A percentile compares a stretch with the other conserved stretches of the same genome.
Conservation (phyloP, 2,329 filamentous ascomycete species). For the Sporothrix brunneoviolacea region DNA sequence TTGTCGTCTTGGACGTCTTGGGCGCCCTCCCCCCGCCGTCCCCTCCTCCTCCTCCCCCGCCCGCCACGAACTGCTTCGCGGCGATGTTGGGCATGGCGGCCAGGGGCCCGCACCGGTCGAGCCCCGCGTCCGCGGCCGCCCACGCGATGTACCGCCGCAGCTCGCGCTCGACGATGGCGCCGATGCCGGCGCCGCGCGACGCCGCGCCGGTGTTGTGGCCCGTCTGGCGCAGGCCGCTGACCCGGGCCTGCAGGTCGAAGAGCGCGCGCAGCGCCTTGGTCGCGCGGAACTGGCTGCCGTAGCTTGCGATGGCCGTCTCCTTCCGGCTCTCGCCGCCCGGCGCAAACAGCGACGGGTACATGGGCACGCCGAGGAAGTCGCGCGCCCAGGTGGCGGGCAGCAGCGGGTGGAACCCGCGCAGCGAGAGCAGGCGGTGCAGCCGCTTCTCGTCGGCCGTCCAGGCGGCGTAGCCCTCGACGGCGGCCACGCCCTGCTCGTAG, state of each 20-base stretch:
- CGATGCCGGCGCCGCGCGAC: too few relatives aligned
- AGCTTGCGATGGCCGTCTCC: slow-evolving; percentile 20
- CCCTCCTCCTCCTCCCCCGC: not conserved
- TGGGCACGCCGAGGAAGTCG: slow-evolving; percentile 28
- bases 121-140: slow-evolving; percentile 26
- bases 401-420: slow-evolving; percentile 30
- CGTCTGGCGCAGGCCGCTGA: slow-evolving; percentile 27
- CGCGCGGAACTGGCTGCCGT: slow-evolving; percentile 25
- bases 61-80: slow-evolving; percentile 17
- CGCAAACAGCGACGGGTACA: slow-evolving; percentile 28
- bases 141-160: slow-evolving; percentile 28
- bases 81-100: slow-evolving; percentile 32
- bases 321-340: slow-evolving; percentile 16
- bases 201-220: slow-evolving; percentile 21
- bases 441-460: slow-evolving; percentile 28
- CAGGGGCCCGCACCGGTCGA: slow-evolving; percentile 19
- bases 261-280: slow-evolving; percentile 28
- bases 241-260: slow-evolving; percentile 28
- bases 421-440: slow-evolving; percentile 28
- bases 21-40: not conserved
- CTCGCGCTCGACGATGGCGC: slow-evolving; percentile 23
- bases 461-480: slow-evolving; percentile 14
- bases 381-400: slow-evolving; percentile 27
- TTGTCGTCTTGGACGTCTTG: not conserved
- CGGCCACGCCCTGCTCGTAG: slow-evolving; percentile 16